Evolutionary conservation across 2,329 filamentous ascomycete genomes (phyloP).

Genomic region (Phialemoniopsis sp.): DNA sequence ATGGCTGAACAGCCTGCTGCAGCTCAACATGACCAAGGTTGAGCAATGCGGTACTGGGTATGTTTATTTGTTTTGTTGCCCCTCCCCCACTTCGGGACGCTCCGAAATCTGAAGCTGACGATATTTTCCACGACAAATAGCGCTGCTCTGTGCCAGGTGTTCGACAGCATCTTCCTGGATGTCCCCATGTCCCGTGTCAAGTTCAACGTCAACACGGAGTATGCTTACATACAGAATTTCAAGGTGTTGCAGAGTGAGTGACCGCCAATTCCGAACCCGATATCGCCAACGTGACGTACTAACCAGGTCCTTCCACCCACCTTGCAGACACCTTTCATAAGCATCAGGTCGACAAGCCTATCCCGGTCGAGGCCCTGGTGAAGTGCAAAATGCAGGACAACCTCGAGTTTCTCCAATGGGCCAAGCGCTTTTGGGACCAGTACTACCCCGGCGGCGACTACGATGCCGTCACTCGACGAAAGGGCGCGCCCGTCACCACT

Average conservation of each 20-base stretch:
- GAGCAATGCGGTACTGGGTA: conserved; percentile 99
- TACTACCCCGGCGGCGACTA: conserved; percentile 97
- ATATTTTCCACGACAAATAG: conserved; percentile 38
- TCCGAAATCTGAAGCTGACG: conserved; percentile 27
- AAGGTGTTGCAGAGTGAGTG: conserved; percentile 90
- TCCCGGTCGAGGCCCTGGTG: conserved; percentile 82
- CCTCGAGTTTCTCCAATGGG: conserved; percentile 97
- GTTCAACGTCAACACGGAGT: conserved; percentile 97
- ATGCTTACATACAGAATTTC: conserved; percentile 97
- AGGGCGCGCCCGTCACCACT: conserved; percentile 51
- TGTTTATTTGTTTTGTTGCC: conserved; percentile 25
- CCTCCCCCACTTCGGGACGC: conserved; percentile 17
- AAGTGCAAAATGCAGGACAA: conserved; percentile 99
- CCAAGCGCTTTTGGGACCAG: conserved; percentile 96
- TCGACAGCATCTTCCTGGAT: conserved; percentile 96
- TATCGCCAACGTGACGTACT: conserved; percentile 5
- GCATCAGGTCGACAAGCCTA: conserved; percentile 83
- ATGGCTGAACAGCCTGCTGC: conserved; percentile 96
- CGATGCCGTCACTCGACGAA: conserved; percentile 81
- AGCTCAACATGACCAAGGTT: conserved; percentile 97
- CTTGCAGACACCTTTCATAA: conserved; percentile 72
- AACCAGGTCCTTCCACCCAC: background rate
- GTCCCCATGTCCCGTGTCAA: conserved; percentile 94
- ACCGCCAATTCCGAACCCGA: conserved; percentile 2
- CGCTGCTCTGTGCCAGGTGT: conserved; percentile 93